A percentile compares a stretch with the other conserved stretches of the same genome.
phyloP scores from a whole-genome alignment of 768 basidiomycete genomes.

The Tricholoma furcatifolium region DNA sequence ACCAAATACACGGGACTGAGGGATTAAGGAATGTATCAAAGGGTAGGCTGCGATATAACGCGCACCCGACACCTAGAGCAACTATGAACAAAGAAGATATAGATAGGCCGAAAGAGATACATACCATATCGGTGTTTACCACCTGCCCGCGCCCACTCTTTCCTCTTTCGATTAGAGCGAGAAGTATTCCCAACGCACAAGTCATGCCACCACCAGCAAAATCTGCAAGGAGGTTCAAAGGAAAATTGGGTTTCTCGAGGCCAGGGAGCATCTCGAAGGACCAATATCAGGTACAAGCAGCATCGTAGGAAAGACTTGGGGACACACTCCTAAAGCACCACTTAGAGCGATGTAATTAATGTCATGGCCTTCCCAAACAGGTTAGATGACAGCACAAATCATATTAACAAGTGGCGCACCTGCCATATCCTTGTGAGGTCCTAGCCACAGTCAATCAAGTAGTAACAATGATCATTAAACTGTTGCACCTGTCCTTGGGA shows the following conservation, averaged over 20 bases:
- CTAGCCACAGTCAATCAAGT: constrained; percentile 33
- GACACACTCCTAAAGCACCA: constrained; percentile 63
- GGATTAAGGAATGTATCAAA: constrained; percentile 45
- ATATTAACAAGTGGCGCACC: constrained; percentile 37
- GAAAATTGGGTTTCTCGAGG: constrained; percentile 62
- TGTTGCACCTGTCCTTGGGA: constrained; percentile 53
- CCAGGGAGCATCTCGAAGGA: constrained; percentile 64
- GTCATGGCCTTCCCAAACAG: constrained; percentile 60
- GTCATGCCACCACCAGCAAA: constrained; percentile 81
- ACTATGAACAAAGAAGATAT: background rate
- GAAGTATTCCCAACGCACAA: constrained; percentile 69
- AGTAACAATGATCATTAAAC: background rate
- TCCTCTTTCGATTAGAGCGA: constrained; percentile 69
- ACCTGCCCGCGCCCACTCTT: constrained; percentile 71
- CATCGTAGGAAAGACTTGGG: background rate
- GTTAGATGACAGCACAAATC: background rate
- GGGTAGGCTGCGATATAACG: constrained; percentile 78
- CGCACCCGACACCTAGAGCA: constrained; percentile 67
- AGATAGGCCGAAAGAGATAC: background rate
- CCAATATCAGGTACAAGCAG: background rate
- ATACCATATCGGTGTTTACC: constrained; percentile 75
- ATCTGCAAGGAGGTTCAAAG: constrained; percentile 76
- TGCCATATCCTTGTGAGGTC: constrained; percentile 74
- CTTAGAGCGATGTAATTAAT: constrained; percentile 83
- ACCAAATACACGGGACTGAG: constrained; percentile 33